A percentile compares a stretch with the other conserved stretches of the same genome.
Evolutionary conservation across 345 rosid genomes (phyloP).

Genomic region (Psidium guajava): DNA sequence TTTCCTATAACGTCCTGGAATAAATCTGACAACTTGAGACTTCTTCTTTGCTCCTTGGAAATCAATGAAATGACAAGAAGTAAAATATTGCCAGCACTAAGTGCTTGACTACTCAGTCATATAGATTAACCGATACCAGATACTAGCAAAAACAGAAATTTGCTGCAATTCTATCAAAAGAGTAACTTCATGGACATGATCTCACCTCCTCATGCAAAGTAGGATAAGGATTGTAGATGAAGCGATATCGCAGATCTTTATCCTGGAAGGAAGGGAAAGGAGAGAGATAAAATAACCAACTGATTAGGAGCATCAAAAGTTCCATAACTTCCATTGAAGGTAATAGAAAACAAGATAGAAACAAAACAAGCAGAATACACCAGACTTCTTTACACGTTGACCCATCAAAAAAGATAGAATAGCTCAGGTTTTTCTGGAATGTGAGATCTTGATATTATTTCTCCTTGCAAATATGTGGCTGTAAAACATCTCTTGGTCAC

Average conservation of each 20-base stretch:
- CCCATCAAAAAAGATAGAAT: background rate
- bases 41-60: background rate
- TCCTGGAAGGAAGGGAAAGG: slow-evolving; percentile 37
- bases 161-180: background rate
- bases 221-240: slow-evolving; percentile 89
- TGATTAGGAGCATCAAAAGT: background rate
- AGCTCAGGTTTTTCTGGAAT: background rate
- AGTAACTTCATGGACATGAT: background rate
- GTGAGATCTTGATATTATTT: background rate
- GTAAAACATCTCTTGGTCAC: background rate
- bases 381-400: background rate
- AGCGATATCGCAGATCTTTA: slow-evolving; percentile 76
- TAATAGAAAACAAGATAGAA: background rate
- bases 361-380: background rate
- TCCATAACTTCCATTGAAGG: background rate
- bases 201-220: slow-evolving; percentile 71
- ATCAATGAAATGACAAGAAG: background rate
- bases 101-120: background rate
- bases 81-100: background rate
- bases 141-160: background rate
- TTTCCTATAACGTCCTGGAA: slow-evolving; percentile 86
- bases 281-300: background rate
- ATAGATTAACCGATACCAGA: background rate
- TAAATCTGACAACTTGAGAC: background rate
- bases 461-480: background rate